Percentiles rank a stretch among this genome's conserved stretches.
These are phyloP conservation scores for Cyanodermella asteris DNA, from an alignment of 2,329 filamentous ascomycete species.

Conservation along the genomic window DNA sequence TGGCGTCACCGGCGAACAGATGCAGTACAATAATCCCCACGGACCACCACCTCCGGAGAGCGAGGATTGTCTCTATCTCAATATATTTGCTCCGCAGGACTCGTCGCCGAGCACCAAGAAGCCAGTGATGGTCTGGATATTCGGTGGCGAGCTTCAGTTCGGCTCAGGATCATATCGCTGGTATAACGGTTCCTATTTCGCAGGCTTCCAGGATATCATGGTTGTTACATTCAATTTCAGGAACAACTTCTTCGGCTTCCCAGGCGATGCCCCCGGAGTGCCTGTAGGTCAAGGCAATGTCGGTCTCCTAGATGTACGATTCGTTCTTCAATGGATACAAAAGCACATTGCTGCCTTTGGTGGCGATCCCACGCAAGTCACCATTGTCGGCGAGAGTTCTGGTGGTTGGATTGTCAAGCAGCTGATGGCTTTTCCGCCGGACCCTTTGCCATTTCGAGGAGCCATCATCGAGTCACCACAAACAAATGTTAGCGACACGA, in stretches of 20 bases:
- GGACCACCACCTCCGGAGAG: conserved; percentile 1
- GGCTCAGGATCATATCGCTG: neutral
- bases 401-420: conserved; percentile 11
- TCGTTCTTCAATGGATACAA: conserved; percentile 10
- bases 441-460: neutral
- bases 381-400: conserved; percentile 17
- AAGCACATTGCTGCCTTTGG: conserved; percentile 9
- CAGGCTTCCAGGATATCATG: neutral
- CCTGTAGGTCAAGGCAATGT: conserved; percentile 17
- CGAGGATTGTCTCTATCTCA: conserved; percentile 3
- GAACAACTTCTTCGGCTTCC: no score
- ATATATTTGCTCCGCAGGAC: neutral
- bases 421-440: neutral
- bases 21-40: neutral
- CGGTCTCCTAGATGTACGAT: conserved; percentile 13
- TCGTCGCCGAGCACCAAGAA: neutral
- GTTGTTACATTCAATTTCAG: conserved; percentile 1
- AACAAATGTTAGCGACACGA: neutral
- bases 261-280: no score
- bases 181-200: neutral
- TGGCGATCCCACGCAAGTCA: conserved; percentile 11
- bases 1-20: conserved; percentile 1
- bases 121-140: conserved; percentile 3
- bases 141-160: conserved; percentile 1
- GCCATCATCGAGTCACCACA: conserved; percentile 1